These are phyloP conservation scores for Aspergillus caelatus DNA, from an alignment of 2,329 filamentous ascomycete species.

Conservation along the genomic window DNA sequence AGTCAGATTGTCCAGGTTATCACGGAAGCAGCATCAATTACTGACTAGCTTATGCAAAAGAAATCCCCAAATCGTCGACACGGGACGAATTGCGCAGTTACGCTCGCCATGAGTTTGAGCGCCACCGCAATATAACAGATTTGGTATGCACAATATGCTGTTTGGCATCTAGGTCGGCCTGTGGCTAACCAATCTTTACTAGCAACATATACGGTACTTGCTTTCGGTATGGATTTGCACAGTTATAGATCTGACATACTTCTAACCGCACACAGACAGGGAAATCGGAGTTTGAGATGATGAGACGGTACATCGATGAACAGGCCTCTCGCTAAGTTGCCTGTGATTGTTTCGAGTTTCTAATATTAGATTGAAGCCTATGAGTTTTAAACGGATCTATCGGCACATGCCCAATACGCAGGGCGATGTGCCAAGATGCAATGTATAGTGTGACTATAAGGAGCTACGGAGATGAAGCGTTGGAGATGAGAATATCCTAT, in stretches of 20 bases:
- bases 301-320: conserved; percentile 52
- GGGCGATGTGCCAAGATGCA: background rate
- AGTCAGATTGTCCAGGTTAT: conserved; percentile 28
- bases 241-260: background rate
- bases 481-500: conserved; percentile 1
- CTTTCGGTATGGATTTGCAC: conserved; percentile 37
- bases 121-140: conserved; percentile 47
- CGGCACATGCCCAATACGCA: background rate
- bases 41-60: conserved; percentile 29
- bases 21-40: background rate
- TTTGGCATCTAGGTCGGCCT: background rate
- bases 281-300: conserved; percentile 50
- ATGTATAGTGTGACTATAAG: background rate
- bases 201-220: conserved; percentile 50
- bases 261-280: conserved; percentile 39
- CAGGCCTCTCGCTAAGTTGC: conserved; percentile 32
- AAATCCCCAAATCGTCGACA: conserved; percentile 44
- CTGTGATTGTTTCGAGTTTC: background rate
- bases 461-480: background rate
- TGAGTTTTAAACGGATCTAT: background rate
- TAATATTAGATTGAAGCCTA: background rate
- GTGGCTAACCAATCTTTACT: conserved; percentile 1
- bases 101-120: conserved; percentile 48
- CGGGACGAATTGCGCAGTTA: conserved; percentile 46
- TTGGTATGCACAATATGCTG: conserved; percentile 32